These are phyloP conservation scores for Colletotrichum falcatum DNA, from an alignment of 2,329 filamentous ascomycete genomes.

Conservation along the genomic window DNA sequence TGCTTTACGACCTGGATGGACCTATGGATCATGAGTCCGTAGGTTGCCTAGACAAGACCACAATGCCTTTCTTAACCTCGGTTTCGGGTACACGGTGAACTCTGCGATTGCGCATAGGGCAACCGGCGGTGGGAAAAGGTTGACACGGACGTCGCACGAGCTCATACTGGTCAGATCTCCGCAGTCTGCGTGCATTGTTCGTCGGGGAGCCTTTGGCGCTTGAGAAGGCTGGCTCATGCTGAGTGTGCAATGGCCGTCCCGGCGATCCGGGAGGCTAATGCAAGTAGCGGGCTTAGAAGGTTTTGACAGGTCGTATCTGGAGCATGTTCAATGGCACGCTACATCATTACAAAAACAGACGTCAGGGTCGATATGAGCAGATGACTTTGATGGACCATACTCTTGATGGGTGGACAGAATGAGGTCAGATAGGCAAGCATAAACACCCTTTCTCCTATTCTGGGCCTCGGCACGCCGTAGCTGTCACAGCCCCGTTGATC, in stretches of 20 bases:
- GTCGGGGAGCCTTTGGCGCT: too few species aligned
- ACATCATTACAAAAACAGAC: too few species aligned
- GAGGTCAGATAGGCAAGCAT: too few species aligned
- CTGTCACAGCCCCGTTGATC: too few species aligned
- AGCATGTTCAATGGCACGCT: too few species aligned
- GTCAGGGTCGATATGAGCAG: too few species aligned
- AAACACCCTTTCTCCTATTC: too few species aligned
- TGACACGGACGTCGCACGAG: neutral
- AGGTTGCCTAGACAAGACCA: neutral
- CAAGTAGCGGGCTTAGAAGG: too few species aligned
- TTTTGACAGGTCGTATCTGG: neutral
- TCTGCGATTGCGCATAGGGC: neutral
- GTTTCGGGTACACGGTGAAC: neutral
- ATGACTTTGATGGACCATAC: too few species aligned
- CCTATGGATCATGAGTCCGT: accelerated
- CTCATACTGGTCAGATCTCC: neutral
- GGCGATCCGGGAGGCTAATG: neutral
- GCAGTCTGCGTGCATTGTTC: neutral
- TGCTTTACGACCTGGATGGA: neutral
- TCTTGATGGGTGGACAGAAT: too few species aligned
- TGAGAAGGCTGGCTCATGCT: neutral
- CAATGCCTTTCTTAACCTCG: neutral
- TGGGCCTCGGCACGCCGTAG: too few species aligned
- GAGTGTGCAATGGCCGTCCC: neutral
- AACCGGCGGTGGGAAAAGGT: neutral